These are phyloP conservation scores for Polychaeton citri DNA, from an alignment of 2,329 filamentous ascomycete species.

Conservation along the genomic window DNA sequence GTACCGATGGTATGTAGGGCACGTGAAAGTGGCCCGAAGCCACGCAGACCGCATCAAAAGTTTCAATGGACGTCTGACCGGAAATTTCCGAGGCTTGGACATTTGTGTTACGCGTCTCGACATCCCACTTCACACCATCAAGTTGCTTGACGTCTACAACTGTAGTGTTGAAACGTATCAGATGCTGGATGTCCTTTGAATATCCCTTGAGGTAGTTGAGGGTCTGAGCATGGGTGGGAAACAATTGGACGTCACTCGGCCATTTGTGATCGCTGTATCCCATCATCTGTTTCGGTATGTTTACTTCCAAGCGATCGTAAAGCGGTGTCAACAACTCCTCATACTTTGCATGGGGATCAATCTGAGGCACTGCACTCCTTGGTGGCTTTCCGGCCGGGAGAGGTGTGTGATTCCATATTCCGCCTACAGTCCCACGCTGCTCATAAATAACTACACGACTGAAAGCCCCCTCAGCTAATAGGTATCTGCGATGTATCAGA, in stretches of 20 bases:
- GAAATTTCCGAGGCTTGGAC: conserved; percentile 17
- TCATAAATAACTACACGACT: conserved; percentile 65
- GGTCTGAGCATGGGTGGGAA: conserved; percentile 59
- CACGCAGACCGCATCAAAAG: conserved; percentile 41
- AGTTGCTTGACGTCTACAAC: conserved; percentile 44
- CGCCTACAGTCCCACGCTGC: conserved; percentile 62
- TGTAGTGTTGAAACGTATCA: conserved; percentile 58
- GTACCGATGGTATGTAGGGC: conserved; percentile 31
- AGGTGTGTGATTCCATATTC: conserved; percentile 71
- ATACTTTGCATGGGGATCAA: conserved; percentile 33
- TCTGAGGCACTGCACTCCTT: conserved; percentile 48
- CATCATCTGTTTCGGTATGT: conserved; percentile 76
- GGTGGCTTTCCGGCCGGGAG: conserved; percentile 30
- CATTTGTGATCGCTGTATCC: conserved; percentile 51
- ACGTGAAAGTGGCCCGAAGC: conserved; percentile 36
- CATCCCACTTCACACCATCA: conserved; percentile 39
- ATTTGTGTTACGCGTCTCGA: conserved; percentile 32
- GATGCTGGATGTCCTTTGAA: conserved; percentile 49
- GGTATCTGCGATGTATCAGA: conserved; percentile 37
- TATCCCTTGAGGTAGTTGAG: conserved; percentile 63
- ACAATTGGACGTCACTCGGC: conserved; percentile 49
- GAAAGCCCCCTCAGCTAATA: conserved; percentile 59
- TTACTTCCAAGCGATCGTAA: conserved; percentile 73
- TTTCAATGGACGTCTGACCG: conserved; percentile 15
- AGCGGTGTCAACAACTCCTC: conserved; percentile 67